Conservation (phyloP, 2,329 filamentous ascomycete genomes). For the Didymella pinodella region DNA sequence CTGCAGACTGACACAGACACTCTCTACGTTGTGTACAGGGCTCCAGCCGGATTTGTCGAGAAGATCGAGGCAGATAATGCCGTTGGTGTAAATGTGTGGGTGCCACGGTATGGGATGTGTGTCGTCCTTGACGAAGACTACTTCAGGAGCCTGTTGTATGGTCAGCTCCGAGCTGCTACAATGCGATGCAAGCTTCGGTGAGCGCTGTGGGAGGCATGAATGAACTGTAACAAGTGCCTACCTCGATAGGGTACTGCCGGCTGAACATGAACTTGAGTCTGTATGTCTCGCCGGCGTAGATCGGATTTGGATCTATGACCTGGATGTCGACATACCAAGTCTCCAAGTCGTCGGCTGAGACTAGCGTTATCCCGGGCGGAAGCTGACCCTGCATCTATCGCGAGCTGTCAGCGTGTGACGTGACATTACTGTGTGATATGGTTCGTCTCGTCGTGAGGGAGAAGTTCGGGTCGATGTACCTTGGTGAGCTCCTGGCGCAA, state of each 20-base stretch:
- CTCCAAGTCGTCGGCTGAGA: slow-evolving; percentile 81
- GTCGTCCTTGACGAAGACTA: slow-evolving; percentile 77
- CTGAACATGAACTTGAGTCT: slow-evolving; percentile 88
- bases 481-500: slow-evolving; percentile 30
- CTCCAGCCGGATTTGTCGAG: slow-evolving; percentile 90
- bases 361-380: slow-evolving; percentile 76
- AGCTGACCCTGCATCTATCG: slow-evolving; percentile 64
- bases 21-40: slow-evolving; percentile 96
- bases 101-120: slow-evolving; percentile 82
- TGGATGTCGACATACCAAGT: slow-evolving; percentile 93
- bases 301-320: slow-evolving; percentile 87
- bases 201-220: neutral
- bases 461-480: slow-evolving; percentile 20
- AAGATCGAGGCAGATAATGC: slow-evolving; percentile 96
- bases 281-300: slow-evolving; percentile 83
- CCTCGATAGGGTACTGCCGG: slow-evolving; percentile 83
- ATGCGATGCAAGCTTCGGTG: neutral
- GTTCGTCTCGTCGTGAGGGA: neutral
- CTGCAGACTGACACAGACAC: slow-evolving; percentile 95
- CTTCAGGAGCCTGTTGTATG: slow-evolving; percentile 79
- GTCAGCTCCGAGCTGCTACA: neutral
- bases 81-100: slow-evolving; percentile 97
- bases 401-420: slow-evolving; percentile 2
- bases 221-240: slow-evolving; percentile 6
- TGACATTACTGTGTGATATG: neutral